Evolutionary conservation across 148 eudicot genomes (phyloP).

Genomic region (Nyssa sinensis): DNA sequence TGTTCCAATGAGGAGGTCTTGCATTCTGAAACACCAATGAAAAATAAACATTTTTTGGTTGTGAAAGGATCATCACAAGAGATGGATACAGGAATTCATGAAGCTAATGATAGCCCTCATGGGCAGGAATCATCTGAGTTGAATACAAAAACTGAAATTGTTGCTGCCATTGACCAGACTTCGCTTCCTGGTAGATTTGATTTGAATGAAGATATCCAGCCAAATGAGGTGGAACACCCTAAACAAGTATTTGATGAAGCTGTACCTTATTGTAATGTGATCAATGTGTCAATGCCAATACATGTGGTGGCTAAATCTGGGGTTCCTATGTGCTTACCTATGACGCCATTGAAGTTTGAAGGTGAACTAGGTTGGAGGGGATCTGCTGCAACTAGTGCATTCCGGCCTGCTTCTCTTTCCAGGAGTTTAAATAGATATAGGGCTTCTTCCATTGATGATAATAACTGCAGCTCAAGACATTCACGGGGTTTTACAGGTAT

Average conservation of each 20-base stretch:
- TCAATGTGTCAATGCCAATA: constrained; percentile 28
- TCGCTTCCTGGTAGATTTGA: constrained; percentile 35
- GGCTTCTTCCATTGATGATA: neutral
- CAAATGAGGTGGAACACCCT: constrained; percentile 26
- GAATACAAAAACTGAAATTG: constrained; percentile 14
- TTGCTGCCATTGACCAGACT: constrained; percentile 6
- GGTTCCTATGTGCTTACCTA: constrained; percentile 42
- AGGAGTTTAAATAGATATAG: constrained; percentile 10
- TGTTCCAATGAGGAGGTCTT: constrained; percentile 14
- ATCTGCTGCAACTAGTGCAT: constrained; percentile 50
- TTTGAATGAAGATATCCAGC: constrained; percentile 45
- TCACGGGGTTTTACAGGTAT: constrained; percentile 25
- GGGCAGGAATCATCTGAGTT: constrained; percentile 18
- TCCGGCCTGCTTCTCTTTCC: constrained; percentile 28
- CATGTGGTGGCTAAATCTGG: constrained; percentile 53
- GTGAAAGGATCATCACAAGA: neutral
- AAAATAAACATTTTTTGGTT: neutral
- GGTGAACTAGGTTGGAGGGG: constrained; percentile 61
- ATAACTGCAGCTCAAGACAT: constrained; percentile 7
- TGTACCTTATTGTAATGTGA: constrained; percentile 13
- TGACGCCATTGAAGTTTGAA: constrained; percentile 48
- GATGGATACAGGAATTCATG: neutral
- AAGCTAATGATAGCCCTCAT: constrained; percentile 17
- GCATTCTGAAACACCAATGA: constrained; percentile 1
- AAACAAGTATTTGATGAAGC: constrained; percentile 1